Conservation (phyloP, 2,329 filamentous ascomycete species). For the Paracamarosporium sp. region DNA sequence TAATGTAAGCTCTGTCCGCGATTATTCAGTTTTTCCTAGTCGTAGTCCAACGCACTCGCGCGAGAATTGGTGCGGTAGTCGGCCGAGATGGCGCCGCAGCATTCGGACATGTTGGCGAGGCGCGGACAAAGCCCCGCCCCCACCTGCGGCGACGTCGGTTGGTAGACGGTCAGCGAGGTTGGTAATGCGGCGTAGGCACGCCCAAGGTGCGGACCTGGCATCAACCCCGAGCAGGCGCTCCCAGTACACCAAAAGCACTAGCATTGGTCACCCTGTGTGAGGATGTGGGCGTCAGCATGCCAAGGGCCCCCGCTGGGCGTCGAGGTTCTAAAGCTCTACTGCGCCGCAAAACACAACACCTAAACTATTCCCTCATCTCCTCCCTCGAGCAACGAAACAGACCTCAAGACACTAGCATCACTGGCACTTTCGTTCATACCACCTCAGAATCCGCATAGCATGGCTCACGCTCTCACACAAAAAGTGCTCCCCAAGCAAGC, state of each 20-base stretch:
- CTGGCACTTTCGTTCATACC: background rate
- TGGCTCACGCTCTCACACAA: conserved; percentile 1
- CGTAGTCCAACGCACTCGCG: background rate
- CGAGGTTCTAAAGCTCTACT: background rate
- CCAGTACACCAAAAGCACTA: too few species aligned
- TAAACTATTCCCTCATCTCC: background rate
- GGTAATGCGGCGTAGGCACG: background rate
- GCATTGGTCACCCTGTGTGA: too few species aligned
- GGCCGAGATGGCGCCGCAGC: conserved; percentile 3
- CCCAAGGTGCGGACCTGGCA: background rate
- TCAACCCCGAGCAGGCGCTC: background rate
- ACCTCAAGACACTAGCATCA: background rate
- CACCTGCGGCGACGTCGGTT: background rate
- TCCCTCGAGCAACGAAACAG: background rate
- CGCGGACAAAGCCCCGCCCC: background rate
- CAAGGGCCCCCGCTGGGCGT: background rate
- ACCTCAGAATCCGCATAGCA: background rate
- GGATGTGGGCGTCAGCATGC: background rate
- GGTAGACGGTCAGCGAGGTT: background rate
- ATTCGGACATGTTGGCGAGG: background rate
- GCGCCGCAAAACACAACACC: background rate
- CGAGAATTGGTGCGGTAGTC: background rate
- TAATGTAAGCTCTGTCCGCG: background rate
- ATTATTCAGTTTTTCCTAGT: background rate
- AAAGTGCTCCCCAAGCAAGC: conserved; percentile 28